Evolutionary conservation across 2,329 filamentous ascomycete species (phyloP).

Genomic region (Ceratocystis colombiana): DNA sequence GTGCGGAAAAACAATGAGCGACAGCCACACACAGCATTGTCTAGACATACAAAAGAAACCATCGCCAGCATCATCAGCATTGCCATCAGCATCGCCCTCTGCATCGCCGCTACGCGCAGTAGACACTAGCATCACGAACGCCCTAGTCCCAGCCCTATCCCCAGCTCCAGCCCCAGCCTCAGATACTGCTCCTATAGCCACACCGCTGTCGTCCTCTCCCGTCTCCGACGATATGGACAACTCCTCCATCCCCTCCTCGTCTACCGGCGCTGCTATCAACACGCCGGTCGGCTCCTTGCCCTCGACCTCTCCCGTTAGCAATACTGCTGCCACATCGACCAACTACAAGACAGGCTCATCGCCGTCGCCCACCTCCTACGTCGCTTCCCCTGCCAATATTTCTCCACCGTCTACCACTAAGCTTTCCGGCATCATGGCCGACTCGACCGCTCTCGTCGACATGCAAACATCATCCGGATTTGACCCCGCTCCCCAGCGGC

Average conservation of each 20-base stretch:
- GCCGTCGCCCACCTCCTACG: neutral
- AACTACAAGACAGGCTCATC: conserved; percentile 1
- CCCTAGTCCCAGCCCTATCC: neutral
- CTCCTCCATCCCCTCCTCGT: neutral
- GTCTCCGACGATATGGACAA: neutral
- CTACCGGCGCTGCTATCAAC: conserved; percentile 8
- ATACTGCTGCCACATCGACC: neutral
- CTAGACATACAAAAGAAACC: conserved; percentile 38
- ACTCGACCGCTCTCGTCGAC: conserved; percentile 9
- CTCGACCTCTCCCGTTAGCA: conserved; percentile 15
- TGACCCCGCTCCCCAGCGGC: conserved; percentile 24
- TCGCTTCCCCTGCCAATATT: neutral
- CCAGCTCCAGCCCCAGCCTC: neutral
- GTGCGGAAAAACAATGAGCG: conserved; percentile 29
- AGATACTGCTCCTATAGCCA: neutral
- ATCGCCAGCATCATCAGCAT: conserved; percentile 44
- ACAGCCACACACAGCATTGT: conserved; percentile 12
- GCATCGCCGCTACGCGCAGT: too few relatives aligned
- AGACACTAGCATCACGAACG: neutral
- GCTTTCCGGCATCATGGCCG: conserved; percentile 22
- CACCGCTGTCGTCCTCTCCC: neutral
- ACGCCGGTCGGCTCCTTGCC: conserved; percentile 16
- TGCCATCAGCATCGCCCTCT: neutral
- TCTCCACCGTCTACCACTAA: neutral
- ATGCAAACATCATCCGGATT: conserved; percentile 12